Evolutionary conservation across 148 eudicot species (phyloP), one percentile per base, ranked within the genome.

Genomic region (Rhododendron mucronatum): DNA sequence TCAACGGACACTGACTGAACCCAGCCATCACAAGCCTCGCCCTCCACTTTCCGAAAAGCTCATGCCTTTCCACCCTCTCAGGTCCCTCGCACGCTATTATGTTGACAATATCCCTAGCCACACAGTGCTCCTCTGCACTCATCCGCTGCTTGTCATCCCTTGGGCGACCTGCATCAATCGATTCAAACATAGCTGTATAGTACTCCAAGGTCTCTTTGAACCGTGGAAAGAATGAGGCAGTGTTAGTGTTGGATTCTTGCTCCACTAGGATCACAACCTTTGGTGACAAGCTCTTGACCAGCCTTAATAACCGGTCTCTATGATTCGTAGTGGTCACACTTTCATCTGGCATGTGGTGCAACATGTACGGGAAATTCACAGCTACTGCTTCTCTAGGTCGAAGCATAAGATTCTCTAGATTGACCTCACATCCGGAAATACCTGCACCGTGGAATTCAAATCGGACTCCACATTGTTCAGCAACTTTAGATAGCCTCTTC

Each of bases 261-360:
- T 97, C 99, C 1, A 93, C 88, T 33, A 97, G 87, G 45, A 94
- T 89, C 50, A 97, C 96, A 2, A 97, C 90, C 82, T 91, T 93
- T 0, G 99, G 99, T 3, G 94, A 90, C 86, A 97, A 86, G 79
- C 94, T 90, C 89, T 93, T 95, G 30, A 97, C 94, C 20, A 97
- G 91, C 82, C 98, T 88, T 11, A 97, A 78, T 7, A 97, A 86
- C 45, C 98, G 90, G 91, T 97, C 99, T 21, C 99, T 88, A 44
- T 94, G 99, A 80, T 97, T 97, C 5, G 15, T 74, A 2, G 96
- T 95, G 92, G 86, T 93, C 82, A 97, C 99, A 23, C 99, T 95
- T 90, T 97, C 99, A 23, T 97, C 99, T 0, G 99, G 99, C 95
- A 95, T 94, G 91, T 97, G 99, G 88, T 97, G 99, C 53, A 97